Conservation (phyloP, 306 rosid species). For the Quercus rubra region DNA sequence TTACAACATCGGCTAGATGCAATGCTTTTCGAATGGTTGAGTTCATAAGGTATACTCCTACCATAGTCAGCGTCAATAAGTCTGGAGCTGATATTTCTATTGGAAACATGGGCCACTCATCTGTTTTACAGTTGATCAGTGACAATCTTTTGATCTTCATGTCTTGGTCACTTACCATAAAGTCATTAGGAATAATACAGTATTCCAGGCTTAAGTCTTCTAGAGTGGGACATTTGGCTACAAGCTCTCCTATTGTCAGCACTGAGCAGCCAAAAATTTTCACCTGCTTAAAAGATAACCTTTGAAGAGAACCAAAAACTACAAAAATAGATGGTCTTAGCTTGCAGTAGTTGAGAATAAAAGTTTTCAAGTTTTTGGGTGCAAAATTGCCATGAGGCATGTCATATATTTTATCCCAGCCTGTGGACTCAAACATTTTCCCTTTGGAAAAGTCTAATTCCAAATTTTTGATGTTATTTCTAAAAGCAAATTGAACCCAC, state of each 20-base stretch:
- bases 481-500: conserved; percentile 11
- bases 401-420: neutral
- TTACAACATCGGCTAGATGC: neutral
- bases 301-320: neutral
- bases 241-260: neutral
- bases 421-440: neutral
- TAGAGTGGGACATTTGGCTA: conserved; percentile 14
- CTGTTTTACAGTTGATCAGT: conserved; percentile 12
- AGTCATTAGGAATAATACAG: conserved; percentile 4
- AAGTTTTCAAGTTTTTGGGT: neutral
- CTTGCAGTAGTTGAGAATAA: conserved; percentile 11
- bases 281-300: neutral
- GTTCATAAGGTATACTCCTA: conserved; percentile 7
- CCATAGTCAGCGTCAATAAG: neutral
- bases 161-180: conserved; percentile 7
- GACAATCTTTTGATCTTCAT: conserved; percentile 5
- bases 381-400: neutral
- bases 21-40: conserved; percentile 4
- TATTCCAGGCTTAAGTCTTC: conserved; percentile 2
- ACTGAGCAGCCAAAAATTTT: neutral
- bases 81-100: conserved; percentile 4
- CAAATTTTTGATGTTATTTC: neutral
- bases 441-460: conserved; percentile 2
- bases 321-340: neutral
- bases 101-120: conserved; percentile 10